These are phyloP conservation scores for Allium cepa DNA, from an alignment of 106 monocot genomes.

Conservation along the genomic window DNA sequence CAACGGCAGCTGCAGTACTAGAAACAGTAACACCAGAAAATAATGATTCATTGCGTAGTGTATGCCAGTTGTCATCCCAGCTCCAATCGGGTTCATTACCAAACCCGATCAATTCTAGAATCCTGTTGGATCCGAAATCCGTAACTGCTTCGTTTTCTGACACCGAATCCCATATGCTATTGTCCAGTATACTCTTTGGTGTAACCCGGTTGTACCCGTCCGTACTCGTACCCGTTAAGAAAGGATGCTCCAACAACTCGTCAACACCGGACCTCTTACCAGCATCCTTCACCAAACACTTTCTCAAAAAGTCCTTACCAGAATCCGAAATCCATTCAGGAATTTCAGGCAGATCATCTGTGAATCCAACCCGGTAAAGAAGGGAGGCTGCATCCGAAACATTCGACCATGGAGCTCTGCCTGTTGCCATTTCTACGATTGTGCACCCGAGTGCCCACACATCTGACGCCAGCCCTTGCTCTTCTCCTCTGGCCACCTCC, in stretches of 20 bases:
- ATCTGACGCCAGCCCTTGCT: constrained; percentile 25
- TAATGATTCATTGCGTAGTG: not conserved
- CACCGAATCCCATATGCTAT: constrained; percentile 29
- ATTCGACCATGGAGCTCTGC: constrained; percentile 22
- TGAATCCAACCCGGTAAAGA: constrained; percentile 29
- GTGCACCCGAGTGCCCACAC: constrained; percentile 35
- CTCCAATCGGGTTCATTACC: constrained; percentile 14
- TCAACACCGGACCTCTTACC: constrained; percentile 9
- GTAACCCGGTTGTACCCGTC: not conserved
- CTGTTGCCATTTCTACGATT: constrained; percentile 34
- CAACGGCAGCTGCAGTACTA: too few species aligned
- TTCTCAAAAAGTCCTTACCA: constrained; percentile 33
- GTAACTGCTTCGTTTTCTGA: constrained; percentile 16
- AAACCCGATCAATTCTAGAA: not conserved
- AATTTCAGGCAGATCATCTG: constrained; percentile 20
- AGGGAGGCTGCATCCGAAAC: constrained; percentile 14
- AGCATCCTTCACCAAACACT: constrained; percentile 25
- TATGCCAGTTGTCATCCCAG: constrained; percentile 17
- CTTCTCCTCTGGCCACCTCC: constrained; percentile 33
- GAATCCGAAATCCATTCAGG: constrained; percentile 24
- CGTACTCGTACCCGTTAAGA: not conserved
- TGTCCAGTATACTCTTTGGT: constrained; percentile 11
- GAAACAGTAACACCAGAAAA: too few species aligned
- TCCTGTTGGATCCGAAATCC: not conserved
- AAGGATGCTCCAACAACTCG: constrained; percentile 12